Evolutionary conservation across 108 stramenopile genomes (phyloP).

Genomic region (Stephanodiscus triporus): DNA sequence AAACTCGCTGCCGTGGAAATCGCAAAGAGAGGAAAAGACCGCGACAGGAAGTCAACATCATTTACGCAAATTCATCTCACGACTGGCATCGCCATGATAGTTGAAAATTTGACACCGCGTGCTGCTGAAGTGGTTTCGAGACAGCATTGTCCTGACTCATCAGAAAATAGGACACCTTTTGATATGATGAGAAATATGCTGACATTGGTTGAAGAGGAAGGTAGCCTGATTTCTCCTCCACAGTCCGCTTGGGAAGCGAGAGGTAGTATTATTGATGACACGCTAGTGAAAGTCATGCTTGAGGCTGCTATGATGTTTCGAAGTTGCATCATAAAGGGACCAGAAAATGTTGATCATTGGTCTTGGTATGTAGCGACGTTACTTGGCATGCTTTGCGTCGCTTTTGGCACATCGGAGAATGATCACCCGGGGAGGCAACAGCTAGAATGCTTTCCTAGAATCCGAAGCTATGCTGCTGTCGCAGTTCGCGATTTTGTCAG

Average conservation of each 20-base stretch:
- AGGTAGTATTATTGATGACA: constrained; percentile 37
- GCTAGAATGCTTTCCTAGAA: constrained; percentile 19
- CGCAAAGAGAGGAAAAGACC: constrained; percentile 26
- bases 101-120: constrained; percentile 28
- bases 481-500: constrained; percentile 34
- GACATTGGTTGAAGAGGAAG: constrained; percentile 19
- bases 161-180: constrained; percentile 34
- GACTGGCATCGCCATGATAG: constrained; percentile 36
- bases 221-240: constrained; percentile 25
- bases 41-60: constrained; percentile 22
- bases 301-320: constrained; percentile 30
- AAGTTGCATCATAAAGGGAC: constrained; percentile 32
- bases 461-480: constrained; percentile 13
- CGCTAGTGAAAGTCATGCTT: constrained; percentile 22
- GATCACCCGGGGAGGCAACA: constrained; percentile 14
- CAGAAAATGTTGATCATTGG: constrained; percentile 39
- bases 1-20: constrained; percentile 29
- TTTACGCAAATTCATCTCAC: constrained; percentile 39
- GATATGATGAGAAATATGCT: constrained; percentile 35
- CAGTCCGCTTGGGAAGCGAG: constrained; percentile 16
- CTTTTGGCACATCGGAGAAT: constrained; percentile 22
- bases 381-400: constrained; percentile 41
- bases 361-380: constrained; percentile 48
- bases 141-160: constrained; percentile 14
- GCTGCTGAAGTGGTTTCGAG: constrained; percentile 42